phyloP scores from a whole-genome alignment of 1,284 basidiomycete species.

The Ganoderma resinaceum region DNA sequence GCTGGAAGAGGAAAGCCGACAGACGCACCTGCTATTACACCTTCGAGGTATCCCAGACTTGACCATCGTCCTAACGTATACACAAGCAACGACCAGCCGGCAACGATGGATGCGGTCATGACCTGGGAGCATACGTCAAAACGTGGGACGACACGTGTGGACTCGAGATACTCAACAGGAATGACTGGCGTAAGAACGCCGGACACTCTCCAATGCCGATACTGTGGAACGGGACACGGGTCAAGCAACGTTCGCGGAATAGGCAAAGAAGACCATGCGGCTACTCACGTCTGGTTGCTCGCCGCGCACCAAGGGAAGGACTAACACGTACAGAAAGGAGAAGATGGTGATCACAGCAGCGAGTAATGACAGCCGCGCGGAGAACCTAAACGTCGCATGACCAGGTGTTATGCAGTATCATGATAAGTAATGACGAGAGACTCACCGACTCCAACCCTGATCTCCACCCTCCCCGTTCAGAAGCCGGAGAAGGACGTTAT shows the following conservation, averaged over 20 bases:
- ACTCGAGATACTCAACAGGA: constrained; percentile 42
- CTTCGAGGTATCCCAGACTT: constrained; percentile 64
- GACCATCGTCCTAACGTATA: constrained; percentile 71
- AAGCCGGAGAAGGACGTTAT: constrained; percentile 55
- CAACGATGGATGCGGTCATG: constrained; percentile 70
- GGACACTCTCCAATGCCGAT: constrained; percentile 47
- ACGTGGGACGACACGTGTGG: neutral
- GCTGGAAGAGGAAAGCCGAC: constrained; percentile 8
- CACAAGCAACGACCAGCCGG: constrained; percentile 70
- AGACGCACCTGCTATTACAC: constrained; percentile 66
- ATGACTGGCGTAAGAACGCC: constrained; percentile 65
- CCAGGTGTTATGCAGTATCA: neutral
- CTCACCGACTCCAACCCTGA: constrained; percentile 60
- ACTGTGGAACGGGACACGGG: constrained; percentile 28
- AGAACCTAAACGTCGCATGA: constrained; percentile 42
- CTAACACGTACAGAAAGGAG: constrained; percentile 75
- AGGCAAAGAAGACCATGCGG: neutral
- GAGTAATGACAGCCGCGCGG: constrained; percentile 39
- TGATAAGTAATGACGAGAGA: constrained; percentile 17
- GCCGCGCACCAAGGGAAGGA: constrained; percentile 68
- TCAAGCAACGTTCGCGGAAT: constrained; percentile 7
- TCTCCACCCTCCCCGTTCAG: constrained; percentile 41
- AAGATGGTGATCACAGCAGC: constrained; percentile 64
- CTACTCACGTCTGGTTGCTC: constrained; percentile 69
- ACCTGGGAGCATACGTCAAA: constrained; percentile 35